phyloP scores from a whole-genome alignment of 192 early-diverging fungal genomes.

The Coemansia sp. region DNA sequence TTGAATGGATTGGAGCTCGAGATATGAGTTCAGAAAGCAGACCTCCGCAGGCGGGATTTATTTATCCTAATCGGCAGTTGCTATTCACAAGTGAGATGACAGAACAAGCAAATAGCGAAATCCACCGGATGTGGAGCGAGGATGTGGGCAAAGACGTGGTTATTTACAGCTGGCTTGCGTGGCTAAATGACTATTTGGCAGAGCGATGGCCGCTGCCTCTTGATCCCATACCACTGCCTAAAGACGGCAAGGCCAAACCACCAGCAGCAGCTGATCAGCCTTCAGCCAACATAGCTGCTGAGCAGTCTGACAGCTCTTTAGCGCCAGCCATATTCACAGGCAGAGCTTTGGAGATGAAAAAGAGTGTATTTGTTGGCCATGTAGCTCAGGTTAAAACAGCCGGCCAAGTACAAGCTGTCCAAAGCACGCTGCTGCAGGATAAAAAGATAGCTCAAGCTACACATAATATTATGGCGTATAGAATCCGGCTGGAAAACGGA shows the following conservation, averaged over 20 bases:
- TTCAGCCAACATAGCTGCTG: no score
- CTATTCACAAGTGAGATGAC: constrained; percentile 25
- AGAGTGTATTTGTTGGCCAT: constrained; percentile 84
- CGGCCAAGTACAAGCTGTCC: constrained; percentile 58
- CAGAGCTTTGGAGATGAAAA: constrained; percentile 68
- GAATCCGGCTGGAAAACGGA: constrained; percentile 57
- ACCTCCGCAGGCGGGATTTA: constrained; percentile 10
- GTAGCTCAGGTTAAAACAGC: constrained; percentile 58
- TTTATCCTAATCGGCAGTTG: constrained; percentile 31
- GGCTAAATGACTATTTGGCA: constrained; percentile 39
- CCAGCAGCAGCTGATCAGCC: background rate
- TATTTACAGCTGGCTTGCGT: constrained; percentile 44
- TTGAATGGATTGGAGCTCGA: constrained; percentile 44
- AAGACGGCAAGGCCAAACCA: constrained; percentile 12
- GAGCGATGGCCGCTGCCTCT: constrained; percentile 38
- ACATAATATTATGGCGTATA: constrained; percentile 89
- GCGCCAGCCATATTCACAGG: constrained; percentile 57
- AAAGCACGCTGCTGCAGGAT: constrained; percentile 56
- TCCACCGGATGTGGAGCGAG: constrained; percentile 26
- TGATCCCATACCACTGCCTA: constrained; percentile 35
- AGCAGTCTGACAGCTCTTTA: no score
- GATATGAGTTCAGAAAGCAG: constrained; percentile 9
- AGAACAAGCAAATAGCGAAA: constrained; percentile 14
- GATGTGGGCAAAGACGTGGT: constrained; percentile 40
- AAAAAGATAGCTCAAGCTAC: constrained; percentile 81